Evolutionary conservation across 495 filamentous ascomycete species (phyloP), one percentile per base, ranked within the genome.

Genomic region (Daldinia bambusicola): DNA sequence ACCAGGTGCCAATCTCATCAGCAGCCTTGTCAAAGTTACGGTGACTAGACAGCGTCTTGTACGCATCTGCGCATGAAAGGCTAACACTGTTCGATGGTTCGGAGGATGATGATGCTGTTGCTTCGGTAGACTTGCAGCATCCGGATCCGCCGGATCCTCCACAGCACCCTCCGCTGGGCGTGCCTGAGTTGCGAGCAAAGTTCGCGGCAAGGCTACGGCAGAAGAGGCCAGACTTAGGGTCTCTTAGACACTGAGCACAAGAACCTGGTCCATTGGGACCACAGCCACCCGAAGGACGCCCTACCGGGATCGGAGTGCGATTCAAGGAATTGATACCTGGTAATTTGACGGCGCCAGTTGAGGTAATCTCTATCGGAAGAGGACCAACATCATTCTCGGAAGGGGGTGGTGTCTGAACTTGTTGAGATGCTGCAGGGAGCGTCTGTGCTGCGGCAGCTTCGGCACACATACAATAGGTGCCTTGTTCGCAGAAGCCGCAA

Each of bases 401-500:
- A 16, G 90, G 89, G 0, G 91, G 90, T 22, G 91, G 89, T 0
- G 91, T 93, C 38, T 80, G 78, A 80, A 89, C 79, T 84, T 88
- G 69, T 80, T 88, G 77, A 12, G 75, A 59, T 8, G 71, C 63
- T 18, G 72, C 72, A 84, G 78, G 41, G 81, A 84, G 53, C 78
- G 85, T 58, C 83, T 84, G 74, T 14, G 70, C 64, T 7, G 75
- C 70, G 8, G 88, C 86, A 75, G 92, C 85, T 61, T 95, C 92
- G 31, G 90, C 92, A 76, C 93, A 97, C 62, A 94, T 87, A 75
- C 93, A 97, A 71, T 92, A 91, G 0, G 90, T 93, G 14, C 92
- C 92, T 58, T 94, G 91, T 70, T 89, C 85, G 77, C 93, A 97
- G 81, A 96, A 96, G n/a, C 93, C 93, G 73, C 93, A 97, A 9